Evolutionary conservation across 345 rosid species (phyloP).

Genomic region (Ceriops tagal): DNA sequence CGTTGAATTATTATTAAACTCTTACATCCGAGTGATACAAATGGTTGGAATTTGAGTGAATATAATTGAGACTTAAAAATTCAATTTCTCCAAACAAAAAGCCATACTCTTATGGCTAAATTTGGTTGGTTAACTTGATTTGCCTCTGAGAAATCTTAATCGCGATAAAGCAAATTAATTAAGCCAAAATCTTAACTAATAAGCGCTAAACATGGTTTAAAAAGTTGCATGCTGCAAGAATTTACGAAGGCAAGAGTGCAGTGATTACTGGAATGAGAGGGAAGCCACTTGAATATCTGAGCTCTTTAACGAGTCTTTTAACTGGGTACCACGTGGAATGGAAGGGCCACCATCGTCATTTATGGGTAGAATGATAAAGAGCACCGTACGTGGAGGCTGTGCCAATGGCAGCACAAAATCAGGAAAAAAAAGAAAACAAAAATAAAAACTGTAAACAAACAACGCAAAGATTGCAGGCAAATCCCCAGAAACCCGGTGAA

Average conservation of each 20-base stretch:
- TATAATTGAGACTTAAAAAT: too few relatives aligned
- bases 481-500: conserved; percentile 9
- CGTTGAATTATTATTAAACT: too few relatives aligned
- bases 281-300: conserved; percentile 19
- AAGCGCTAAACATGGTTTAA: conserved; percentile 2
- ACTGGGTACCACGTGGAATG: conserved; percentile 20
- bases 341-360: conserved; percentile 36
- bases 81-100: too few relatives aligned
- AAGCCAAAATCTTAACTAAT: neutral
- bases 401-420: conserved; percentile 19
- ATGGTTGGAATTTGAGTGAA: too few relatives aligned
- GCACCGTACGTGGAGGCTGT: conserved; percentile 73
- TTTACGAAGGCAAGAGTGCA: conserved; percentile 4
- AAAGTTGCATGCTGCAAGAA: neutral
- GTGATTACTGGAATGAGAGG: conserved; percentile 28
- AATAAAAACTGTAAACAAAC: neutral
- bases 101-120: too few relatives aligned
- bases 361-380: conserved; percentile 50
- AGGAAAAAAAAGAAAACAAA: neutral
- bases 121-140: too few relatives aligned
- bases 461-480: neutral
- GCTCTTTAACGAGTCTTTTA: neutral
- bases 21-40: too few relatives aligned
- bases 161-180: too few relatives aligned
- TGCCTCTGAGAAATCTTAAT: too few relatives aligned